Conservation (phyloP, 2,329 filamentous ascomycete species). For the Ceratocystis variospora region DNA sequence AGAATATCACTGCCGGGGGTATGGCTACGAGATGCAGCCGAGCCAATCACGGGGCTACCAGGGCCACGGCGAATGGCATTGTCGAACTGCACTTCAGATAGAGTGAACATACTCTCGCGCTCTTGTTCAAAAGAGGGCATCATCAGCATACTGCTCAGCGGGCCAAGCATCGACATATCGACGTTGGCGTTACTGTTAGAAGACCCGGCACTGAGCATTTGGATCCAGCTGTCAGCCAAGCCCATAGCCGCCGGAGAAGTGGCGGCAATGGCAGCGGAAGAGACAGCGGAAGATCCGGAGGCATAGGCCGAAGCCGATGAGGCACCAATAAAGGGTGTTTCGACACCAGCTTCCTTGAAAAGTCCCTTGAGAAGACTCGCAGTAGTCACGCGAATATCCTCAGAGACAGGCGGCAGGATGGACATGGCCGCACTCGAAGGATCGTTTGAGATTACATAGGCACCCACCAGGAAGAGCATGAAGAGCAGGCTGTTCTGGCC, state of each 20-base stretch:
- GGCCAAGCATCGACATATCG: constrained; percentile 48
- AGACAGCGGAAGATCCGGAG: neutral
- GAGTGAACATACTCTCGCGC: constrained; percentile 73
- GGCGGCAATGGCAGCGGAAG: neutral
- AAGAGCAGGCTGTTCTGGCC: constrained; percentile 73
- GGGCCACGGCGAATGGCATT: constrained; percentile 36
- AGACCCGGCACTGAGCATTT: constrained; percentile 6
- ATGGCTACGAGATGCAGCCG: constrained; percentile 26
- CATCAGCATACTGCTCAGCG: constrained; percentile 54
- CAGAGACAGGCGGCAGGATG: constrained; percentile 62
- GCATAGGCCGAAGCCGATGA: constrained; percentile 13
- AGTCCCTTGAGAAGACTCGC: constrained; percentile 67
- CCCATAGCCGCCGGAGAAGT: constrained; percentile 12
- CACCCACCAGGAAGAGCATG: constrained; percentile 93
- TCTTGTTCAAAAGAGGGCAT: constrained; percentile 72
- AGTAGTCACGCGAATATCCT: constrained; percentile 66
- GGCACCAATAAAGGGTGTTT: constrained; percentile 21
- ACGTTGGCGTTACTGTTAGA: constrained; percentile 24
- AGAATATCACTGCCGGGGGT: neutral
- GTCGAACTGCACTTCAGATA: constrained; percentile 80
- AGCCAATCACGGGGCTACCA: constrained; percentile 46
- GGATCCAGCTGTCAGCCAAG: constrained; percentile 26
- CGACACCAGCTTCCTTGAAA: constrained; percentile 63
- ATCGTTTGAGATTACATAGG: constrained; percentile 83
- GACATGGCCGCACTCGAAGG: constrained; percentile 40